Evolutionary conservation across 306 rosid genomes (phyloP).

Genomic region (Malus fusca): DNA sequence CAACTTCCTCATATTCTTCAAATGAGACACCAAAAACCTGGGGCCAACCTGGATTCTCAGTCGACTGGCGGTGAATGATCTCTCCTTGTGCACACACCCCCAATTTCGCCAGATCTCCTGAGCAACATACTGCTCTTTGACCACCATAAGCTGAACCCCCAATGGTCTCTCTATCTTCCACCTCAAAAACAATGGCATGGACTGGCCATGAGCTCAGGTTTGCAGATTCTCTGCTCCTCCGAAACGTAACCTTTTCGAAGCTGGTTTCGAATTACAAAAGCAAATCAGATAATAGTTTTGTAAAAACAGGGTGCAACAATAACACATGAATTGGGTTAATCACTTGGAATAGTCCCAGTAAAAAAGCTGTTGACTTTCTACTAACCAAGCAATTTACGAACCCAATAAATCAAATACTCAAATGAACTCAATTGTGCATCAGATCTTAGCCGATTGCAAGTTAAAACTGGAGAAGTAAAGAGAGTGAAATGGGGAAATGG

Average conservation of each 20-base stretch:
- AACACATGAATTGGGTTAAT: not conserved
- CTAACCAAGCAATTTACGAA: not conserved
- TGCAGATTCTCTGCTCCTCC: slow-evolving; percentile 50
- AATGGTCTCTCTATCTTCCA: slow-evolving; percentile 86
- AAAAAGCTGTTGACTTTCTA: not conserved
- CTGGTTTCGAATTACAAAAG: slow-evolving; percentile 42
- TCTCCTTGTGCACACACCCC: slow-evolving; percentile 83
- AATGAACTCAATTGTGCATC: not conserved
- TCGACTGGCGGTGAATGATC: slow-evolving; percentile 65
- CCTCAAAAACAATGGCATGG: slow-evolving; percentile 87
- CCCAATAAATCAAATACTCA: not conserved
- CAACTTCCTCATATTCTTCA: slow-evolving; percentile 39
- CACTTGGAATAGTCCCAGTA: not conserved
- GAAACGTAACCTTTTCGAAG: slow-evolving; percentile 68
- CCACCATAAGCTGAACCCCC: slow-evolving; percentile 99
- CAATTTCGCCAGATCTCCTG: slow-evolving; percentile 81
- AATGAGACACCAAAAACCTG: slow-evolving; percentile 63
- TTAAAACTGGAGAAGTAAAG: not conserved
- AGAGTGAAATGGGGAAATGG: not conserved
- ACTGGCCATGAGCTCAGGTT: slow-evolving; percentile 68
- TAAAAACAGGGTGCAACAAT: not conserved
- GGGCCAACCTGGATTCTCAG: slow-evolving; percentile 72
- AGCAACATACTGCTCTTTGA: slow-evolving; percentile 96
- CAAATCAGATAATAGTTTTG: slow-evolving; percentile 4
- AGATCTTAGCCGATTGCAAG: not conserved